Conservation (phyloP, 2,329 filamentous ascomycete species). For the Thielaviopsis ethacetica region DNA sequence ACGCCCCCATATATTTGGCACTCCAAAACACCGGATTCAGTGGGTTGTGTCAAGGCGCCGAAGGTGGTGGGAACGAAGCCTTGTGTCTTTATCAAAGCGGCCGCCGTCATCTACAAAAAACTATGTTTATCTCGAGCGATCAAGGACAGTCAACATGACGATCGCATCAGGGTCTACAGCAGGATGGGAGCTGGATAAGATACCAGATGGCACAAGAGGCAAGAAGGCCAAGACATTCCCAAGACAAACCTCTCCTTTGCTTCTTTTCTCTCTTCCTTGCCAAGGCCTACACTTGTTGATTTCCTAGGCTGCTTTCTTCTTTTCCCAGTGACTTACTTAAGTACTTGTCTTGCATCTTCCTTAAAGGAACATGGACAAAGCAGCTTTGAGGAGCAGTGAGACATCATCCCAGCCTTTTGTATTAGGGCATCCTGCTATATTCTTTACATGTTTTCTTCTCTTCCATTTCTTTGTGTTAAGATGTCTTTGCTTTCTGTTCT, state of each 20-base stretch:
- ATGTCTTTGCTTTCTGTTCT: not conserved
- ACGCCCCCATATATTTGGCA: not conserved
- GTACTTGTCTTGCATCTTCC: not conserved
- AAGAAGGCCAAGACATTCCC: not conserved
- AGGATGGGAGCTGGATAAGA: not conserved
- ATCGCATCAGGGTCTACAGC: not conserved
- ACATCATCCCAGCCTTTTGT: not conserved
- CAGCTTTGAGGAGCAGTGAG: not conserved
- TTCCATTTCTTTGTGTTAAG: not conserved
- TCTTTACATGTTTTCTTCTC: not conserved
- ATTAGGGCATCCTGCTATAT: not conserved
- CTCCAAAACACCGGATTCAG: not conserved
- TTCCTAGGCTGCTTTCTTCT: not conserved
- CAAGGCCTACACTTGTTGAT: not conserved
- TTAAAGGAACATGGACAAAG: not conserved
- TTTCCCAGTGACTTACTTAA: no score
- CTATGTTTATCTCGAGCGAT: not conserved
- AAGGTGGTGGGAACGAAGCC: not conserved
- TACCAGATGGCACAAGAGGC: not conserved
- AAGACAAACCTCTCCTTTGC: not conserved
- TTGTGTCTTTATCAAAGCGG: not conserved
- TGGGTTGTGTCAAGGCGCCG: not conserved
- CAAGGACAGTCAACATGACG: not conserved
- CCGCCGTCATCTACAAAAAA: not conserved
- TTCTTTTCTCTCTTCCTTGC: not conserved